These are phyloP conservation scores for Mercurialis annua DNA, from an alignment of 345 rosid species.

Conservation along the genomic window DNA sequence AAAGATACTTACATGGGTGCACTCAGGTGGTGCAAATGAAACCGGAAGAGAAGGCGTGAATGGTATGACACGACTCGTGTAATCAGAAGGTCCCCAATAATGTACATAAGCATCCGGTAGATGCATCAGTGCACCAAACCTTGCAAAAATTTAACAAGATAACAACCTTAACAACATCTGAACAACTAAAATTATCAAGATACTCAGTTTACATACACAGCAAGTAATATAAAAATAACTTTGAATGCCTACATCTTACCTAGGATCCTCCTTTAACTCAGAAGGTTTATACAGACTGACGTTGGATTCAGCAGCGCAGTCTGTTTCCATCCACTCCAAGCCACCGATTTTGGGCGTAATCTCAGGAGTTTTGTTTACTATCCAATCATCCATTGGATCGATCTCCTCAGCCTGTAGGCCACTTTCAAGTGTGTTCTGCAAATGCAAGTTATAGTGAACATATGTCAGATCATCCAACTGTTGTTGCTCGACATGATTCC, in stretches of 20 bases:
- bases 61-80: no score
- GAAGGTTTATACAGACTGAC: background rate
- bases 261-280: background rate
- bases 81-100: no score
- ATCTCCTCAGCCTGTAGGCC: constrained; percentile 19
- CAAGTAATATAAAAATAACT: background rate
- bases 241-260: background rate
- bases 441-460: constrained; percentile 49
- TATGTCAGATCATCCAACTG: constrained; percentile 27
- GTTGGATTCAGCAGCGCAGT: background rate
- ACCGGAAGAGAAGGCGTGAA: no score
- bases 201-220: background rate
- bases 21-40: no score
- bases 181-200: background rate
- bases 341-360: background rate
- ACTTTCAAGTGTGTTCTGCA: constrained; percentile 24
- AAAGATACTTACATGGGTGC: no score
- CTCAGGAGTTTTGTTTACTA: constrained; percentile 1
- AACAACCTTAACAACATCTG: no score
- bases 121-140: no score
- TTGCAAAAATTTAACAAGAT: no score
- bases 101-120: no score
- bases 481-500: constrained; percentile 25
- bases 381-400: constrained; percentile 30
- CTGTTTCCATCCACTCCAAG: constrained; percentile 1